Evolutionary conservation across 2,329 filamentous ascomycete genomes (phyloP).

Genomic region (Curvularia eragrostidis): DNA sequence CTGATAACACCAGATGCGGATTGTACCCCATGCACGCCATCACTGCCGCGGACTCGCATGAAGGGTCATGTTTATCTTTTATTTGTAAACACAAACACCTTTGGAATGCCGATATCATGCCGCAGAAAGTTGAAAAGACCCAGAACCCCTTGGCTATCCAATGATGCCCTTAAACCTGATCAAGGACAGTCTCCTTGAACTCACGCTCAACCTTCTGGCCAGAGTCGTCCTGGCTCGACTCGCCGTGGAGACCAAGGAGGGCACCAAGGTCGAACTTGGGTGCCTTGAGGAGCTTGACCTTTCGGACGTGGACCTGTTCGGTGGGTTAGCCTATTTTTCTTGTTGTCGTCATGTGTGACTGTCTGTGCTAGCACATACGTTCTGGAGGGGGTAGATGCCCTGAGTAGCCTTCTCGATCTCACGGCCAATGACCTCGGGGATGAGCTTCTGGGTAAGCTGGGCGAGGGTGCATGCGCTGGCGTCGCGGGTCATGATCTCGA

Average conservation of each 20-base stretch:
- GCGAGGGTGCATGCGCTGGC: conserved; percentile 91
- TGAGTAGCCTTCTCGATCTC: conserved; percentile 99
- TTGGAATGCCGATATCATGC: conserved; percentile 52
- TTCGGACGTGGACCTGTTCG: conserved; percentile 93
- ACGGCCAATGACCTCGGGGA: conserved; percentile 98
- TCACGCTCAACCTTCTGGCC: conserved; percentile 96
- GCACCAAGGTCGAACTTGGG: conserved; percentile 99
- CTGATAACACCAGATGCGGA: conserved; percentile 45
- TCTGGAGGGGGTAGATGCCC: conserved; percentile 99
- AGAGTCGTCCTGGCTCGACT: conserved; percentile 93
- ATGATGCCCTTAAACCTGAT: conserved; percentile 76
- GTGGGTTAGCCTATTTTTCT: conserved; percentile 29
- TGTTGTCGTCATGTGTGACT: conserved; percentile 1
- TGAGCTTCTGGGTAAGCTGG: conserved; percentile 98
- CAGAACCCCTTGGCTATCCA: conserved; percentile 49
- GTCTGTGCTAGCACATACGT: conserved; percentile 65
- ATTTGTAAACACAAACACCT: conserved; percentile 53
- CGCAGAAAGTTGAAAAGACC: conserved; percentile 50
- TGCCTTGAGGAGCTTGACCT: conserved; percentile 98
- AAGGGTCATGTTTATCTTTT: conserved; percentile 50
- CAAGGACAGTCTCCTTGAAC: conserved; percentile 98
- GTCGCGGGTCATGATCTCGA: conserved; percentile 97
- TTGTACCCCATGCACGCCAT: conserved; percentile 46
- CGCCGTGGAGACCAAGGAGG: conserved; percentile 95
- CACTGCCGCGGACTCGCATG: conserved; percentile 42